These are phyloP conservation scores for Linnemannia zychae DNA, from an alignment of 192 early-diverging fungal species.

Conservation along the genomic window DNA sequence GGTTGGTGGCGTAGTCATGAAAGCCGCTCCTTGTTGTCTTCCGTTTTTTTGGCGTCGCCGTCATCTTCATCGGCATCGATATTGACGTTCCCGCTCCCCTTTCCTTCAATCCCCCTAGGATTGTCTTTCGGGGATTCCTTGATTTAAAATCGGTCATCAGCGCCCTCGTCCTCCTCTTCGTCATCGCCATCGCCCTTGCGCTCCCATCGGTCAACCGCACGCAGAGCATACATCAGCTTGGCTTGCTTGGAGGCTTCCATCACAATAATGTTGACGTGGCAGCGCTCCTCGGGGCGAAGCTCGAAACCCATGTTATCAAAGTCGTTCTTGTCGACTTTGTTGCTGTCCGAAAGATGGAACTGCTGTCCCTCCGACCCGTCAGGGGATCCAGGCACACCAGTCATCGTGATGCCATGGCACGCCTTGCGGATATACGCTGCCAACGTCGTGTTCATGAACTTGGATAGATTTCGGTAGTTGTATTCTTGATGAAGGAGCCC, in stretches of 20 bases:
- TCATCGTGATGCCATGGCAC: slow-evolving; percentile 53
- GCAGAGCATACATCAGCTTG: slow-evolving; percentile 66
- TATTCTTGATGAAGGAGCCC: slow-evolving; percentile 70
- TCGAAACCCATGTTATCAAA: slow-evolving; percentile 67
- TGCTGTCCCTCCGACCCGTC: slow-evolving; percentile 18
- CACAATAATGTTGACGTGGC: slow-evolving; percentile 67
- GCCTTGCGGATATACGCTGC: slow-evolving; percentile 63
- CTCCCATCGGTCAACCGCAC: slow-evolving; percentile 47
- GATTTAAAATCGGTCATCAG: slow-evolving; percentile 43
- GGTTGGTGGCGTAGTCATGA: not conserved
- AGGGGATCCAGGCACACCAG: not conserved
- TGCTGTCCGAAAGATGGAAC: slow-evolving; percentile 30
- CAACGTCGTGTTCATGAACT: slow-evolving; percentile 60
- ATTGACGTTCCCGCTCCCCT: not conserved
- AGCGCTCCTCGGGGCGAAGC: slow-evolving; percentile 70
- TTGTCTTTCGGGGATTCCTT: not conserved
- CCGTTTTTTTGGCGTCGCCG: not conserved
- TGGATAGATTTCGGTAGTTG: slow-evolving; percentile 59
- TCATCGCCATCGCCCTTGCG: slow-evolving; percentile 27
- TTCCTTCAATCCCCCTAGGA: not conserved
- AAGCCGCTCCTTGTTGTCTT: not conserved
- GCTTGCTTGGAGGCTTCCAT: slow-evolving; percentile 70
- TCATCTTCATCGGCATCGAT: not conserved
- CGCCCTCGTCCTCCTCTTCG: slow-evolving; percentile 48
- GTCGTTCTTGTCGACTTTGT: slow-evolving; percentile 60